Percentiles rank a stretch among this genome's conserved stretches.
Conservation (phyloP, 257 asterid species). For the Solanum bulbocastanum region DNA sequence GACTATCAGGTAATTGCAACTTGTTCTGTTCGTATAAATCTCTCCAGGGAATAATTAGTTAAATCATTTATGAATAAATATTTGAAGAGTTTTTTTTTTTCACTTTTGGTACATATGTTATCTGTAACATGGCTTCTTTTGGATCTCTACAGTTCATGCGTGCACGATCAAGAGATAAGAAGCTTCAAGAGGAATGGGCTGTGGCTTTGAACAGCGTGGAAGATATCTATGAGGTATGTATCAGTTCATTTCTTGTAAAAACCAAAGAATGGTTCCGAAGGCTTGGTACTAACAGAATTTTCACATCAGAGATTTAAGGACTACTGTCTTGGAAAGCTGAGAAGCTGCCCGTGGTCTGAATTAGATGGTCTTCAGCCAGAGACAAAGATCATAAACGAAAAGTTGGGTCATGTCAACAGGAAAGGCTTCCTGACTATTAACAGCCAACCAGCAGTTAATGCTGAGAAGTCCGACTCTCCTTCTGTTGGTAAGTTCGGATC, state of each 20-base stretch:
- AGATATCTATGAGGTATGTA: constrained; percentile 67
- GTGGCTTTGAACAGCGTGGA: constrained; percentile 57
- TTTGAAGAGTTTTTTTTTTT: neutral
- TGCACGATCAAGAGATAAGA: constrained; percentile 79
- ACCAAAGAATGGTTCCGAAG: neutral
- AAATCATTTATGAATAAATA: neutral
- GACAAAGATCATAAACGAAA: constrained; percentile 76
- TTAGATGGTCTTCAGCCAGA: constrained; percentile 92
- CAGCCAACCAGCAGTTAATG: constrained; percentile 96
- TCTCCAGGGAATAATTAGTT: neutral
- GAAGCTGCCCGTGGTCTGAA: constrained; percentile 88
- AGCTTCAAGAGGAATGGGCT: constrained; percentile 83
- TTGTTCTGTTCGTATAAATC: neutral
- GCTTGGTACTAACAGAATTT: neutral
- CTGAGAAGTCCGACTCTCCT: constrained; percentile 74
- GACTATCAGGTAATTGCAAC: constrained; percentile 64
- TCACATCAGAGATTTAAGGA: constrained; percentile 49
- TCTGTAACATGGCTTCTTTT: neutral
- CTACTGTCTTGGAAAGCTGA: constrained; percentile 76
- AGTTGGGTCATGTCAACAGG: constrained; percentile 48
- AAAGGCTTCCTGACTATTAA: constrained; percentile 84
- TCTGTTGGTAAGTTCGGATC: constrained; percentile 49
- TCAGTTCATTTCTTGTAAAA: neutral
- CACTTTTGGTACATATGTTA: too few relatives aligned
- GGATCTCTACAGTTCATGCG: constrained; percentile 65